Evolutionary conservation across 768 basidiomycete genomes (phyloP), one percentile per base, ranked within the genome.

Genomic region (Tylopilus intermedius): DNA sequence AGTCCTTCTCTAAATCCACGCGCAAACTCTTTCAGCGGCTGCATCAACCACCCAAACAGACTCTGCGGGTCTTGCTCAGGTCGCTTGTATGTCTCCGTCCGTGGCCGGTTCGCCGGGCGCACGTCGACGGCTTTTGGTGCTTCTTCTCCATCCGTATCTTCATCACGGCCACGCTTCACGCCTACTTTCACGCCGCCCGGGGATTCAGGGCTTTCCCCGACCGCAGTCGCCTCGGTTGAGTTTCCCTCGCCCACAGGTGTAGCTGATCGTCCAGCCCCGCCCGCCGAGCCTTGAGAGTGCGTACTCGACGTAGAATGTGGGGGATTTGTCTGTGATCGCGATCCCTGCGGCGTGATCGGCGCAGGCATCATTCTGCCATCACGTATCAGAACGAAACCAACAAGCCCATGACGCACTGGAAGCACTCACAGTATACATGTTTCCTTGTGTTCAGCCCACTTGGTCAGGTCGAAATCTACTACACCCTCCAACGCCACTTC

Each of bases 1-100:
- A 84, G 66, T 61, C 81, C 80, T 67, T 86, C 83, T 58, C 78
- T 79, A 70, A 88, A 86, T 18, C 84, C 85, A 56, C 79, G 77
- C 50, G 82, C 73, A 63, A 88, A 86, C 6, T 80, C 79, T 62
- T 78, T 76, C 67, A 86, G 73, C 5, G 85, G 84, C 38, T 79
- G 70, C 66, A 80, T 68, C 60, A 86, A 74, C 84, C 81, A 85
- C 32, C 79, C 79, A 49, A 82, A 62, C 32, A 76, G 57, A 41
- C 72, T 71, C n/a, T 79, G 76, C 6, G 72, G 64, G 27, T 81
- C 78, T 55, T 64, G 71, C 53, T 70, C 63, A 4, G 79, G 73
- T 0, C 74, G 71, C 40, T 67, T 62, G 65, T 79, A 79, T 0
- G 62, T 66, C 47, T 75, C 77, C 30, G 66, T 79, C 33, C 84